Percentiles rank a stretch among this genome's conserved stretches.
phyloP scores from a whole-genome alignment of 148 eudicot genomes.

The Nepenthes gracilis region DNA sequence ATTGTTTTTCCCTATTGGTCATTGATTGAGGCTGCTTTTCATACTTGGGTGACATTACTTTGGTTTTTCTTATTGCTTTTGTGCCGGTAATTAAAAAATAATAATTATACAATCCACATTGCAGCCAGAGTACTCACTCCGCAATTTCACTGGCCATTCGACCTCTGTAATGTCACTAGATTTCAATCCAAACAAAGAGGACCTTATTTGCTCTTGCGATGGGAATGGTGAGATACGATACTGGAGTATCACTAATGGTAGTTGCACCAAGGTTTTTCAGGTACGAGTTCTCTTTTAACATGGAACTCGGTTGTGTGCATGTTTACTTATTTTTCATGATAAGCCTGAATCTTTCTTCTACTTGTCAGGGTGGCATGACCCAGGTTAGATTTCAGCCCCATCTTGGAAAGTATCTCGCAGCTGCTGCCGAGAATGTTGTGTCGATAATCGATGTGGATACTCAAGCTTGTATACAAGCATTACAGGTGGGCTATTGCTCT shows the following conservation, averaged over 20 bases:
- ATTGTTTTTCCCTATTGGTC: too few species aligned
- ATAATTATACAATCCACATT: conserved; percentile 1
- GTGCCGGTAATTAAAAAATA: too few species aligned
- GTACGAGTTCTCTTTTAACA: conserved; percentile 10
- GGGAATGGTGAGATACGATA: conserved; percentile 34
- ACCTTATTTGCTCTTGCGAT: conserved; percentile 40
- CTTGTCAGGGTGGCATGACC: conserved; percentile 28
- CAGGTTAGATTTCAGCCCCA: conserved; percentile 37
- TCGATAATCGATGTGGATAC: conserved; percentile 76
- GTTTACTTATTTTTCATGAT: neutral
- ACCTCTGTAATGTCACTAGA: conserved; percentile 37
- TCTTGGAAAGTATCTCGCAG: conserved; percentile 36
- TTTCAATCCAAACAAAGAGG: conserved; percentile 40
- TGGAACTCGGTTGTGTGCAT: neutral
- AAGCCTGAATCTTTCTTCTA: neutral
- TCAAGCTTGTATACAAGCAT: conserved; percentile 46
- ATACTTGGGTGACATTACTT: too few species aligned
- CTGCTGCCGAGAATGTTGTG: conserved; percentile 62
- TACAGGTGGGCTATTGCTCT: conserved; percentile 38
- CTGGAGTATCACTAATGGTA: conserved; percentile 39
- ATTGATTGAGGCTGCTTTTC: too few species aligned
- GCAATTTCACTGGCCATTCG: conserved; percentile 42
- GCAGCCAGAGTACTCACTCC: conserved; percentile 43
- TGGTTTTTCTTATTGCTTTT: too few species aligned
- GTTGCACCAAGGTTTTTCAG: conserved; percentile 29